Conservation (phyloP, 2,329 filamentous ascomycete genomes). For the Raffaelea deltoideospora region DNA sequence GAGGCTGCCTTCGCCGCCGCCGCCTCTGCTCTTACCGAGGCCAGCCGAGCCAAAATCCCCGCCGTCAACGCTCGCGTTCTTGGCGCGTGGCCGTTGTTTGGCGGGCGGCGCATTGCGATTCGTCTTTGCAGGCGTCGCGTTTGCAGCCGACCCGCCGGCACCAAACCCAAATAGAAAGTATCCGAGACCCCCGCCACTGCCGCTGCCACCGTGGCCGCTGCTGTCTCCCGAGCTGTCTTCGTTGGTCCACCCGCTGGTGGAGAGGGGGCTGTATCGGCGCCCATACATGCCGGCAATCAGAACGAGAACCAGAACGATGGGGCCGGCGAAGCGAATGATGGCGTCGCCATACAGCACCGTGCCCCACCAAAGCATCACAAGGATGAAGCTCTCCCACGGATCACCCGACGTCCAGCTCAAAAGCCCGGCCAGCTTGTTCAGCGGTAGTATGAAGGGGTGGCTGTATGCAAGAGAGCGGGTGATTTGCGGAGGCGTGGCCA, state of each 20-base stretch:
- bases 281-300: constrained; percentile 90
- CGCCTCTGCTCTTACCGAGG: constrained; percentile 1
- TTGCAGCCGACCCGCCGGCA: constrained; percentile 34
- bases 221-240: constrained; percentile 24
- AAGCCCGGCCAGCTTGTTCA: constrained; percentile 74
- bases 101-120: constrained; percentile 4
- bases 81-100: constrained; percentile 9
- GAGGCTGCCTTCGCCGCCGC: constrained; percentile 8
- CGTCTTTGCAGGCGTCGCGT: constrained; percentile 15
- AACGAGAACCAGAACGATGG: constrained; percentile 61
- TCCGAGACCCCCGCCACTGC: constrained; percentile 6
- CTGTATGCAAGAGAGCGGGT: constrained; percentile 90
- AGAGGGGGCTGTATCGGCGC: constrained; percentile 75
- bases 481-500: constrained; percentile 87
- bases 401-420: constrained; percentile 90
- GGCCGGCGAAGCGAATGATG: constrained; percentile 68
- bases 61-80: constrained; percentile 15
- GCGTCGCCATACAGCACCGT: constrained; percentile 72
- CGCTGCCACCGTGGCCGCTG: constrained; percentile 2
- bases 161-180: constrained; percentile 59
- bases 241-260: constrained; percentile 58
- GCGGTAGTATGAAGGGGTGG: constrained; percentile 78
- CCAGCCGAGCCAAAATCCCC: too few relatives aligned
- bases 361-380: constrained; percentile 77
- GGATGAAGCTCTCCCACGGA: constrained; percentile 90